These are phyloP conservation scores for Aspergillus persii DNA, from an alignment of 2,329 filamentous ascomycete species.

Conservation along the genomic window DNA sequence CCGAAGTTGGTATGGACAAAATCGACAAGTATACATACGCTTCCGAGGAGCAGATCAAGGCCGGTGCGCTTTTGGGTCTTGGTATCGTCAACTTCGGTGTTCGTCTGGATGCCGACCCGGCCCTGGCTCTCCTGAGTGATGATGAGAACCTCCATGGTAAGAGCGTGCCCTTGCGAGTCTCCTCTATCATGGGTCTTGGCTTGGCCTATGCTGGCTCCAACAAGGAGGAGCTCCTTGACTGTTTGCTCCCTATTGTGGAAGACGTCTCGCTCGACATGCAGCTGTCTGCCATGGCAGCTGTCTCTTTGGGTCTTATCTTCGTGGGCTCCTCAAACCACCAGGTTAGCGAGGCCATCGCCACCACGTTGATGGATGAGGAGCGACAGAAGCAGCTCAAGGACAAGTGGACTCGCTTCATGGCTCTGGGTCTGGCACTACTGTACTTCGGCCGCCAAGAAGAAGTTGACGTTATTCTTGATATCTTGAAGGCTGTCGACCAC, in stretches of 20 bases:
- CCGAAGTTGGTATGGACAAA: conserved; percentile 86
- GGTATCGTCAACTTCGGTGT: conserved; percentile 96
- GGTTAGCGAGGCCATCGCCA: conserved; percentile 87
- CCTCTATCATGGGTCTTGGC: conserved; percentile 93
- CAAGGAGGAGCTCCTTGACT: conserved; percentile 81
- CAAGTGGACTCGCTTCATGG: conserved; percentile 98
- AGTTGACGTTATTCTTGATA: conserved; percentile 96
- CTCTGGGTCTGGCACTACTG: conserved; percentile 84
- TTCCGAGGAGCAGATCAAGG: conserved; percentile 78
- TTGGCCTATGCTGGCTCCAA: conserved; percentile 93
- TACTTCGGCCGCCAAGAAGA: conserved; percentile 98
- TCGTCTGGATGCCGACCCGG: conserved; percentile 82
- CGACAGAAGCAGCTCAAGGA: conserved; percentile 87
- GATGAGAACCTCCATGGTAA: conserved; percentile 74
- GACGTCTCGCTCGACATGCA: conserved; percentile 89
- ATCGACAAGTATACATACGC: conserved; percentile 93
- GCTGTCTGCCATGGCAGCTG: conserved; percentile 90
- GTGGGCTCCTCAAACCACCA: conserved; percentile 90
- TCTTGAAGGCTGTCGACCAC: conserved; percentile 93
- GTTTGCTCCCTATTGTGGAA: conserved; percentile 80
- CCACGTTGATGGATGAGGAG: conserved; percentile 90
- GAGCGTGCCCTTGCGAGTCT: conserved; percentile 73
- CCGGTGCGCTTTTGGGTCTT: conserved; percentile 86
- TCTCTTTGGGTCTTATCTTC: conserved; percentile 85
- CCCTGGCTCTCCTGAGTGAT: conserved; percentile 80